Evolutionary conservation across 257 asterid species (phyloP).

Genomic region (Plantago major): DNA sequence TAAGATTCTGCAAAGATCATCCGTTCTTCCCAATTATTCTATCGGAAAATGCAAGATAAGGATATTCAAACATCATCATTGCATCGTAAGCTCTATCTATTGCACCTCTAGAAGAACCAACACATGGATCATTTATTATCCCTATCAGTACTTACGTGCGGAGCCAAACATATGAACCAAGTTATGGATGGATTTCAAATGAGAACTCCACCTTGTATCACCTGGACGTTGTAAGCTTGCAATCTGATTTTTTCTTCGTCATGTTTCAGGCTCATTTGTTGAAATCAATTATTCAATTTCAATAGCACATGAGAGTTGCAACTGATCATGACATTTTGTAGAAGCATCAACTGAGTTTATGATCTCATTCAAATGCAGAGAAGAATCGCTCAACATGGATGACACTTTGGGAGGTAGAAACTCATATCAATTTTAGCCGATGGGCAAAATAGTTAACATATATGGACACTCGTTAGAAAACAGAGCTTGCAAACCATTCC

Average conservation of each 20-base stretch:
- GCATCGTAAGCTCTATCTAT: conserved; percentile 2
- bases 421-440: not conserved
- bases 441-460: not conserved
- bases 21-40: not conserved
- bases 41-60: conserved; percentile 3
- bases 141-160: not conserved
- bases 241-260: not conserved
- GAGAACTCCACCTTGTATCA: conserved; percentile 5
- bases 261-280: conserved; percentile 1
- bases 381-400: not conserved
- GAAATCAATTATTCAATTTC: not conserved
- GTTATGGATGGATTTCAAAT: not conserved
- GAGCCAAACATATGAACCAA: conserved; percentile 1
- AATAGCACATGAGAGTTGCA: not conserved
- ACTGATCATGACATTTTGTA: conserved; percentile 1
- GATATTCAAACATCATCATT: conserved; percentile 7
- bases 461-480: not conserved
- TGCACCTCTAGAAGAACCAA: not conserved
- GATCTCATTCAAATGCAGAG: not conserved
- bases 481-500: not conserved
- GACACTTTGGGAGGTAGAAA: not conserved
- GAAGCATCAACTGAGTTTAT: conserved; percentile 3
- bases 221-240: not conserved
- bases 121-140: too few relatives aligned
- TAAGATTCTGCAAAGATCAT: conserved; percentile 1